Conservation (phyloP, 1,139 yeast genomes). For the Zygoascus hellenicus region DNA sequence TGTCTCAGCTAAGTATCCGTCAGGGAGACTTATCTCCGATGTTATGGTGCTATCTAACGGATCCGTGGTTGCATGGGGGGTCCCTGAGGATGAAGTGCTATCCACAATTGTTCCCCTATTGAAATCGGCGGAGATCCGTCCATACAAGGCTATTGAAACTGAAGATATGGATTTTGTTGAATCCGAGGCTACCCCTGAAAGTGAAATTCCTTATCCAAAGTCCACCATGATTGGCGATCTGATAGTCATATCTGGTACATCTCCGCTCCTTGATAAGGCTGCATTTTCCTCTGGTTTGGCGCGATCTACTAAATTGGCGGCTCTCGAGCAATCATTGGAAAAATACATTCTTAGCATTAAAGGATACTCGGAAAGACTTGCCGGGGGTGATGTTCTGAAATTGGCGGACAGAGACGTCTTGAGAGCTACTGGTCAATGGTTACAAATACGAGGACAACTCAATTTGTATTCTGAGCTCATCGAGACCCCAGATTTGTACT, state of each 20-base stretch:
- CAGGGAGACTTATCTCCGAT: conserved; percentile 38
- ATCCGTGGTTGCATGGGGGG: conserved; percentile 77
- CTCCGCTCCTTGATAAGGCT: conserved; percentile 65
- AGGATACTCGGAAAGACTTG: conserved; percentile 56
- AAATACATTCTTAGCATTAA: conserved; percentile 57
- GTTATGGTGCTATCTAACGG: conserved; percentile 66
- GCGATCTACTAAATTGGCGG: conserved; percentile 76
- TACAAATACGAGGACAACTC: conserved; percentile 71
- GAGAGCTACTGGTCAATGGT: conserved; percentile 64
- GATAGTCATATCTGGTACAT: conserved; percentile 52
- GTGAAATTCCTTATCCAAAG: conserved; percentile 4
- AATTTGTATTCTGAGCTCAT: conserved; percentile 84
- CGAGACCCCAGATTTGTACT: conserved; percentile 87
- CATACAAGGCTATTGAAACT: conserved; percentile 54
- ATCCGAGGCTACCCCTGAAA: conserved; percentile 5
- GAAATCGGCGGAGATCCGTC: conserved; percentile 42
- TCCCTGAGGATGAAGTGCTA: conserved; percentile 45
- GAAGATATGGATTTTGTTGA: conserved; percentile 81
- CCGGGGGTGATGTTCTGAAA: conserved; percentile 54
- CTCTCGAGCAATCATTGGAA: conserved; percentile 68
- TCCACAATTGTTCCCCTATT: conserved; percentile 44
- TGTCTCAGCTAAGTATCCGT: conserved; percentile 27
- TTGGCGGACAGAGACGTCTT: conserved; percentile 57
- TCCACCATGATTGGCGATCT: conserved; percentile 59
- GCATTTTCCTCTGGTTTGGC: conserved; percentile 88